phyloP scores from a whole-genome alignment of 345 rosid species.

The Corchorus olitorius region DNA sequence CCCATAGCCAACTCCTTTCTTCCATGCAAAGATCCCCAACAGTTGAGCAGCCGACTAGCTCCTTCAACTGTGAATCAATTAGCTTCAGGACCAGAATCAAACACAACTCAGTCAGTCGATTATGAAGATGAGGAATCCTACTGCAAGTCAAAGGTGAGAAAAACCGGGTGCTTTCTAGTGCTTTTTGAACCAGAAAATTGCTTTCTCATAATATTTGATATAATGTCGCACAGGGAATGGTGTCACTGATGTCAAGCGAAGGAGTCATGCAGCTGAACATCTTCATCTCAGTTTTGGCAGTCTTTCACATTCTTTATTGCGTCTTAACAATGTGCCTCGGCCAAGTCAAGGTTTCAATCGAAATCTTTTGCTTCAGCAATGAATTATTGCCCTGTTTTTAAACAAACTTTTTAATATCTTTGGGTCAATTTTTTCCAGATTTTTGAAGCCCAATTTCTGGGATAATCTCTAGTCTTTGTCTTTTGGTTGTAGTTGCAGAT shows the following conservation, averaged over 20 bases:
- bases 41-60: neutral
- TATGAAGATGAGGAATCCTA: constrained; percentile 5
- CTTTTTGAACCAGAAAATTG: neutral
- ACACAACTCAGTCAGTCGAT: neutral
- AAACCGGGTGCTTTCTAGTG: neutral
- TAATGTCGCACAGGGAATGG: constrained; percentile 26
- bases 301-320: constrained; percentile 30
- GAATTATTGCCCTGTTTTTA: neutral
- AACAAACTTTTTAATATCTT: neutral
- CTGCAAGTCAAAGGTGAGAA: constrained; percentile 26
- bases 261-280: constrained; percentile 32
- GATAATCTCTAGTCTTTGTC: neutral
- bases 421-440: neutral
- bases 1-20: constrained; percentile 26
- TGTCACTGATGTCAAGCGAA: constrained; percentile 30
- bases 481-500: neutral
- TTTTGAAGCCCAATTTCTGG: neutral
- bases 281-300: constrained; percentile 32
- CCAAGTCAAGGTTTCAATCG: constrained; percentile 24
- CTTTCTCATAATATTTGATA: neutral
- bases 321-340: constrained; percentile 33
- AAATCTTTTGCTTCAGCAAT: neutral
- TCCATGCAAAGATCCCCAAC: constrained; percentile 24
- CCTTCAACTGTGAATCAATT: neutral
- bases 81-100: neutral